phyloP scores from a whole-genome alignment of 805 yeast species.

The Yamadazyma ubonensis region DNA sequence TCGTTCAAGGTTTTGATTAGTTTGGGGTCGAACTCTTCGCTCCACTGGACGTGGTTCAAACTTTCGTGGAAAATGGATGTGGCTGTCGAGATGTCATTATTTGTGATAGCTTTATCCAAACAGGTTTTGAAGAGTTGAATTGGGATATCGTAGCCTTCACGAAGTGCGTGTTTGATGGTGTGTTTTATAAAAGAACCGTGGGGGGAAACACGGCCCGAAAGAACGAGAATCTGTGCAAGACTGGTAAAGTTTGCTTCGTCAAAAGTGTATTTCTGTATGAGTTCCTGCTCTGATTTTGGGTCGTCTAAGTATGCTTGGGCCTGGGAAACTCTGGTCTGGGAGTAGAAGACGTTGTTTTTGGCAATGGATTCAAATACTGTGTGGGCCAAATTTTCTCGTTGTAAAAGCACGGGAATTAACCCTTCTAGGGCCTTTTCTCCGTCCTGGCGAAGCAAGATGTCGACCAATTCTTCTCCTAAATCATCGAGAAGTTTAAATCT shows the following conservation, averaged over 20 bases:
- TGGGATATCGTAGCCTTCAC: conserved; percentile 18
- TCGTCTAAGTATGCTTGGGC: conserved; percentile 8
- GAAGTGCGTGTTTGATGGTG: background rate
- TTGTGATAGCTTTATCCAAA: conserved; percentile 27
- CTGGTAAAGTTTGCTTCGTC: too few species aligned
- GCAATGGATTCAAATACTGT: background rate
- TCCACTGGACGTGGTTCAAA: conserved; percentile 25
- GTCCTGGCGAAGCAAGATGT: too few species aligned
- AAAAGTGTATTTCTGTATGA: conserved; percentile 11
- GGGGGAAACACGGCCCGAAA: conserved; percentile 16
- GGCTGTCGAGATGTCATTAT: conserved; percentile 23
- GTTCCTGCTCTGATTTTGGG: background rate
- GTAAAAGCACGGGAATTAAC: too few species aligned
- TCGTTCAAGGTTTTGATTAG: conserved; percentile 44
- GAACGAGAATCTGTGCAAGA: conserved; percentile 19
- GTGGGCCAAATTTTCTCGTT: too few species aligned
- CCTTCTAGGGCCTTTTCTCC: too few species aligned
- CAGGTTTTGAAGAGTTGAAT: conserved; percentile 26
- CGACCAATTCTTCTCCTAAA: too few species aligned
- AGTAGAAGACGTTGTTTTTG: conserved; percentile 9
- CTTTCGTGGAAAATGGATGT: conserved; percentile 33
- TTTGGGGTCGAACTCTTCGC: conserved; percentile 26
- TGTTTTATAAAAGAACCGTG: conserved; percentile 16
- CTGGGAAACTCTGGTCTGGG: conserved; percentile 10
- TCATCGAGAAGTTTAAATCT: background rate